Percentiles rank a stretch among this genome's conserved stretches.
These are phyloP conservation scores for Ustilago tritici DNA, from an alignment of 1,284 basidiomycete species.

Conservation along the genomic window DNA sequence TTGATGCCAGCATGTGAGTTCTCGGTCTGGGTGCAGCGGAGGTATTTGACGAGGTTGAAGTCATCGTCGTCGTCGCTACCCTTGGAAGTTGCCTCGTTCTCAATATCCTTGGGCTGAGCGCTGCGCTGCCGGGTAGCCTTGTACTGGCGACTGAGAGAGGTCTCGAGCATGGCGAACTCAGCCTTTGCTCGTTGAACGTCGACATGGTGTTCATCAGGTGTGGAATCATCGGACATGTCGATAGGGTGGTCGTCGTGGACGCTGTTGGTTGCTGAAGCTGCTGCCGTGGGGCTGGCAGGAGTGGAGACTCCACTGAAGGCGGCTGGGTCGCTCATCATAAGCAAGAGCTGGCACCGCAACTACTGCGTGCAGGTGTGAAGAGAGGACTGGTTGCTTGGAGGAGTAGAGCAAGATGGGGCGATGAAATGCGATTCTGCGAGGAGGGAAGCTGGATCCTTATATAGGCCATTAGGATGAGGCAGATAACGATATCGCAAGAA, in stretches of 20 bases:
- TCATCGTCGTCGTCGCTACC: constrained; percentile 63
- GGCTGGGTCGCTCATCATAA: constrained; percentile 20
- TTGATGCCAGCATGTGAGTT: constrained; percentile 71
- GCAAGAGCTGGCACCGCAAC: neutral
- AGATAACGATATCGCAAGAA: too few species aligned
- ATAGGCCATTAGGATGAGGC: neutral
- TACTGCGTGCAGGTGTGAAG: neutral
- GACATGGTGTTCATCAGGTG: constrained; percentile 8
- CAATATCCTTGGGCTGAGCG: constrained; percentile 22
- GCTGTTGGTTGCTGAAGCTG: constrained; percentile 6
- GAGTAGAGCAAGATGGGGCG: neutral
- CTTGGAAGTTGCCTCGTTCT: constrained; percentile 9
- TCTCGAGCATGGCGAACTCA: constrained; percentile 34
- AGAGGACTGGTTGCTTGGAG: neutral
- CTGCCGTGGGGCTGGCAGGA: constrained; percentile 9
- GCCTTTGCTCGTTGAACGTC: constrained; percentile 31
- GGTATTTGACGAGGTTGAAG: constrained; percentile 82
- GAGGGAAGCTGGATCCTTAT: neutral
- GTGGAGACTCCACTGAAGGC: constrained; percentile 23
- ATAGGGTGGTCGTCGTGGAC: constrained; percentile 12
- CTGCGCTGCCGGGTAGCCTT: constrained; percentile 20
- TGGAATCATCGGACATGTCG: constrained; percentile 17
- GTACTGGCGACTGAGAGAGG: constrained; percentile 34
- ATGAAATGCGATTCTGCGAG: neutral
- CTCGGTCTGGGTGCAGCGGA: constrained; percentile 76